Evolutionary conservation across 2,329 filamentous ascomycete genomes (phyloP), one percentile per base, ranked within the genome.

Genomic region (Diaporthe humulicola): DNA sequence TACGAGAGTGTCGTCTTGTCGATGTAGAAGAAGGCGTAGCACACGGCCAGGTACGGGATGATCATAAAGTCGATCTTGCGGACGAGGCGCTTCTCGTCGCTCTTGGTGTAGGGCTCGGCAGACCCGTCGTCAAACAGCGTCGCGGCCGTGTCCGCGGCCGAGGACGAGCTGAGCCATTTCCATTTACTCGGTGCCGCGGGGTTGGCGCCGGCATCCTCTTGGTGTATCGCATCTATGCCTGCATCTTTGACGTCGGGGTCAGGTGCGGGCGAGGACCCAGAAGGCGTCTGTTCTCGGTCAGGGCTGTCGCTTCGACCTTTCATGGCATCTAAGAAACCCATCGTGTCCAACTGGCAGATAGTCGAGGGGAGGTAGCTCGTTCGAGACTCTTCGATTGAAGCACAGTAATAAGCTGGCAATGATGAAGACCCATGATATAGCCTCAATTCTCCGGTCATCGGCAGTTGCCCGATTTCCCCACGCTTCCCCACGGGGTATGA

Each of bases 1-100:
- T 92, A 93, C 1, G 87, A 90, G 40, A 91, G 81, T 0, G 88
- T 91, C 0, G 89, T 91, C 83, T 91, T 81, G 77, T 81, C 79
- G 42, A 81, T 77, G 38, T 81, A 79, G 60, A 74, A 74, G 67
- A 76, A 74, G 36, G 72, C 74, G 30, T 76, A 76, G 33, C 72
- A 76, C 25, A 76, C 72, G 42, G 74, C 38, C 25, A 75, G 64
- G 50, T 71, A 75, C 1, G 75, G 75, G 36, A 76, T 66, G 42
- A 76, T 74, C 48, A 70, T 75, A 22, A 75, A 60, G n/a, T 76
- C 75, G 40, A 76, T 73, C 64, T 75, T 76, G 61, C 73, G 75
- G 15, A 74, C 72, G 25, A 76, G 72, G 25, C 64, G 61, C 40
- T 30, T 42, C 52, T 76, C 75, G 33, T 75, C 74, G 30, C 69